phyloP scores from a whole-genome alignment of 2,329 filamentous ascomycete genomes.

The Helotiales sp. region DNA sequence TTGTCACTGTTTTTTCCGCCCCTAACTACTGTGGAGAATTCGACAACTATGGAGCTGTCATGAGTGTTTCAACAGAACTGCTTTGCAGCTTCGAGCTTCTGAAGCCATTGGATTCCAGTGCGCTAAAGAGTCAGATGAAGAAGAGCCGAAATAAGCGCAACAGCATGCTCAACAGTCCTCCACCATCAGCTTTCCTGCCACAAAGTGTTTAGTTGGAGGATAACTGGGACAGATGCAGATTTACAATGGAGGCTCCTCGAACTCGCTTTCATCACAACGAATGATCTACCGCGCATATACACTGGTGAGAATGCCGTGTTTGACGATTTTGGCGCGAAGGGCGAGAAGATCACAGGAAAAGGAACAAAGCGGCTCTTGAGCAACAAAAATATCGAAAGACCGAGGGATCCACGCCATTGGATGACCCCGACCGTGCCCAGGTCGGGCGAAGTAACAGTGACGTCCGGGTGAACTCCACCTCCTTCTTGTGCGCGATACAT shows the following conservation, averaged over 20 bases:
- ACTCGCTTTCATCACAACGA: slow-evolving; percentile 1
- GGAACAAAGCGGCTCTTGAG: slow-evolving; percentile 1
- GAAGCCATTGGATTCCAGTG: slow-evolving; percentile 94
- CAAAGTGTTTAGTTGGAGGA: slow-evolving; percentile 36
- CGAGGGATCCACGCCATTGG: not conserved
- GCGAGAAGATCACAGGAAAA: not conserved
- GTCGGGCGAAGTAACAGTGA: not conserved
- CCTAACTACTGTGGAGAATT: slow-evolving; percentile 99
- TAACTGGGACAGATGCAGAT: not conserved
- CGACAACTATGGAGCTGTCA: slow-evolving; percentile 98
- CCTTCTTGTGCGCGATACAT: slow-evolving; percentile 9
- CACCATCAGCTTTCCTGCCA: slow-evolving; percentile 46
- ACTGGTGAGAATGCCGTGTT: slow-evolving; percentile 6
- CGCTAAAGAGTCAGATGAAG: slow-evolving; percentile 98
- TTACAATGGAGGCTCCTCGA: not conserved
- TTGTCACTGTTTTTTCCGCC: slow-evolving; percentile 97
- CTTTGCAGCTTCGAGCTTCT: slow-evolving; percentile 97
- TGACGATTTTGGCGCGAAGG: slow-evolving; percentile 6
- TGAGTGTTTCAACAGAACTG: slow-evolving; percentile 93
- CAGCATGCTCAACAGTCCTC: slow-evolving; percentile 94
- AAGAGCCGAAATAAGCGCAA: slow-evolving; percentile 94
- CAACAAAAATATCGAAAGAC: not conserved
- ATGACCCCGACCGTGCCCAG: not conserved
- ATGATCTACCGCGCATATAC: slow-evolving; percentile 15
- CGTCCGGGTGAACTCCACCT: not conserved